Base-by-base conservation (phyloP, 2,329 filamentous ascomycete genomes). In the Fusarium hainanense region DNA sequence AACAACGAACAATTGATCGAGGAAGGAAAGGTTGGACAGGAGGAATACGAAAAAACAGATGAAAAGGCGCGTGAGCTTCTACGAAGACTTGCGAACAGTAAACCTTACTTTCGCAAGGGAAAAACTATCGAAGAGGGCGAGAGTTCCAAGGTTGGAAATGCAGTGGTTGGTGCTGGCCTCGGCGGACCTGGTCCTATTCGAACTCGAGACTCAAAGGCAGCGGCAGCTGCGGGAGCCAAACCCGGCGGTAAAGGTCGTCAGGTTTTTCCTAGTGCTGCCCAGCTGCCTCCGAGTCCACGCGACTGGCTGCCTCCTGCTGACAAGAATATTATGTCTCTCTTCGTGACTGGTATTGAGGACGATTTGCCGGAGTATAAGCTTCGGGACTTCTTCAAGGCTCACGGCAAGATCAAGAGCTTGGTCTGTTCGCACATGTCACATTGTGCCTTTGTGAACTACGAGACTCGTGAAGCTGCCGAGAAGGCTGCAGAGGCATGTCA, bases 371-470 rank as follows among this genome's bases (percentile, higher is more conserved):
- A 99, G 80, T 90, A 94, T 80, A 94, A 94, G 75, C 85, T 99
- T 27, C 92, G 96, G 49, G 91, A 93, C 4, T 96, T 97, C 80
- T 99, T 99, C 83, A 89, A 93, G 65, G 88, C 88, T 20, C 94
- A 94, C 75, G 96, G 96, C 68, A 93, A 95, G 76, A 90, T 99
- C 64, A 93, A 96, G 75, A 98, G 94, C 27, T 83, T 99, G 18
- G 91, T 99, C 40, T 98, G 96, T 80, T 98, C 94, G 9, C 96
- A 99, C 82, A 94, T 97, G 83, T 95, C 95, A 18, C 96, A 98
- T 77, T 98, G 94, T 79, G 96, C 96, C 2, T 99, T 98, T 77
- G 85, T 99, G 81, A 99, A 99, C 82, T 99, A 93, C 78, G 90
- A 94, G 73, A 93, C 91, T 5, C 88, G 96, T 60, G 89, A 93